phyloP scores from a whole-genome alignment of 768 basidiomycete genomes.

The Coprinopsis cinerea region DNA sequence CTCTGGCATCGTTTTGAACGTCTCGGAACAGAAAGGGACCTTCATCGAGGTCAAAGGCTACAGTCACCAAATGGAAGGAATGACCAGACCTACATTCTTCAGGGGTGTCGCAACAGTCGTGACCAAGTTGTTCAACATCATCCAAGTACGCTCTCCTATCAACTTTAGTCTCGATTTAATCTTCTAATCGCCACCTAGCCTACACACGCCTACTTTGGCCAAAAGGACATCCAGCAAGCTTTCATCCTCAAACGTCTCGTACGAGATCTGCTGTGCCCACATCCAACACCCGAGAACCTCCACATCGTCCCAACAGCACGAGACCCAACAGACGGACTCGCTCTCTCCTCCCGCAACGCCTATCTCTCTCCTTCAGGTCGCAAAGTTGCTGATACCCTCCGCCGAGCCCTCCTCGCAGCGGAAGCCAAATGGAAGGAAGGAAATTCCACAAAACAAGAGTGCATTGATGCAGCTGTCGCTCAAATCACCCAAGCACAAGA shows the following conservation, averaged over 20 bases:
- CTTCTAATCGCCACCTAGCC: slow-evolving; percentile 47
- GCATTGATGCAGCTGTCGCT: slow-evolving; percentile 37
- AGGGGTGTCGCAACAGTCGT: slow-evolving; percentile 93
- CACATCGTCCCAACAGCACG: slow-evolving; percentile 86
- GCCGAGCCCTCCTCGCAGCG: slow-evolving; percentile 60
- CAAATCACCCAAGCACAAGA: slow-evolving; percentile 30
- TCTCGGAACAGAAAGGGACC: slow-evolving; percentile 71
- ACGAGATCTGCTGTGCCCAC: slow-evolving; percentile 72
- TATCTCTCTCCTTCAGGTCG: slow-evolving; percentile 69
- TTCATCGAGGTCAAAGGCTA: slow-evolving; percentile 92
- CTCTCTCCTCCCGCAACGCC: slow-evolving; percentile 86
- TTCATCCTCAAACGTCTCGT: slow-evolving; percentile 74
- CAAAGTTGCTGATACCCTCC: slow-evolving; percentile 59
- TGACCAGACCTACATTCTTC: slow-evolving; percentile 85
- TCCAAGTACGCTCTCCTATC: slow-evolving; percentile 52
- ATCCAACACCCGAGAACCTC: slow-evolving; percentile 68
- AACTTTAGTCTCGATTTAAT: slow-evolving; percentile 5
- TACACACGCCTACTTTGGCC: slow-evolving; percentile 89
- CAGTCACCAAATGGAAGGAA: slow-evolving; percentile 90
- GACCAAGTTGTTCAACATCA: slow-evolving; percentile 88
- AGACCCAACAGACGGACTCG: slow-evolving; percentile 58
- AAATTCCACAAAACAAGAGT: slow-evolving; percentile 38
- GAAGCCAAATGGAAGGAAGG: slow-evolving; percentile 49
- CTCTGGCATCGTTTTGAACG: slow-evolving; percentile 77
- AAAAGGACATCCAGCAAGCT: slow-evolving; percentile 98